These are phyloP conservation scores for Fragilaria crotonensis DNA, from an alignment of 108 stramenopile genomes.

Conservation along the genomic window DNA sequence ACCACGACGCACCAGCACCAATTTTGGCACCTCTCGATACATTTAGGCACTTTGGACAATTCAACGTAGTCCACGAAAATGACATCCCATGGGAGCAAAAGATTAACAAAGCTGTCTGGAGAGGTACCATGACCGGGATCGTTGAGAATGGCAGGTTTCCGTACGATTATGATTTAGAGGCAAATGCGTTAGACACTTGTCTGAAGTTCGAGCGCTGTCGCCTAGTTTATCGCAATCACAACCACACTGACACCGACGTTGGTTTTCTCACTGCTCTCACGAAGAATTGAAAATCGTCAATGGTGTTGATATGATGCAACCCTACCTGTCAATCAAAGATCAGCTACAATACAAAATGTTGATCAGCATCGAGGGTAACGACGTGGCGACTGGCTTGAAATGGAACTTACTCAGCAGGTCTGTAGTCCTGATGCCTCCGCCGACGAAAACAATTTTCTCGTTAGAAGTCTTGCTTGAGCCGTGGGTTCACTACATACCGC, in stretches of 20 bases:
- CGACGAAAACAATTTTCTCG: conserved; percentile 35
- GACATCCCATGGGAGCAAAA: conserved; percentile 19
- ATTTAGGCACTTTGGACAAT: conserved; percentile 7
- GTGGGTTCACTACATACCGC: conserved; percentile 73
- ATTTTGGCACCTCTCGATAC: conserved; percentile 2
- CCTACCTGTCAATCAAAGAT: conserved; percentile 3
- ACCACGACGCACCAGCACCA: not conserved
- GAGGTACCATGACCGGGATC: conserved; percentile 14
- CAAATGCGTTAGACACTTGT: not conserved
- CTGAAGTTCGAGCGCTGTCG: not conserved
- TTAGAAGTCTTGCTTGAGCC: conserved; percentile 63
- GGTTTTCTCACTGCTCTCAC: not conserved
- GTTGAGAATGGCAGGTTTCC: not conserved
- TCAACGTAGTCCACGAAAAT: conserved; percentile 1
- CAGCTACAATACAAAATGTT: conserved; percentile 17
- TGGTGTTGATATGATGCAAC: not conserved
- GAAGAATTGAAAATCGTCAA: not conserved
- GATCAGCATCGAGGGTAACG: conserved; percentile 38
- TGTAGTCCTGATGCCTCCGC: conserved; percentile 40
- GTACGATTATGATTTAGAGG: not conserved
- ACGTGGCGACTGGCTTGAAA: conserved; percentile 37
- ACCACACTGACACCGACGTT: not conserved
- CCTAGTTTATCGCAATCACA: not conserved
- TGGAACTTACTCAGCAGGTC: conserved; percentile 34
- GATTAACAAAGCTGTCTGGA: conserved; percentile 11